A percentile compares a stretch with the other conserved stretches of the same genome.
phyloP scores from a whole-genome alignment of 2,329 filamentous ascomycete species.

The Aspergillus texensis region DNA sequence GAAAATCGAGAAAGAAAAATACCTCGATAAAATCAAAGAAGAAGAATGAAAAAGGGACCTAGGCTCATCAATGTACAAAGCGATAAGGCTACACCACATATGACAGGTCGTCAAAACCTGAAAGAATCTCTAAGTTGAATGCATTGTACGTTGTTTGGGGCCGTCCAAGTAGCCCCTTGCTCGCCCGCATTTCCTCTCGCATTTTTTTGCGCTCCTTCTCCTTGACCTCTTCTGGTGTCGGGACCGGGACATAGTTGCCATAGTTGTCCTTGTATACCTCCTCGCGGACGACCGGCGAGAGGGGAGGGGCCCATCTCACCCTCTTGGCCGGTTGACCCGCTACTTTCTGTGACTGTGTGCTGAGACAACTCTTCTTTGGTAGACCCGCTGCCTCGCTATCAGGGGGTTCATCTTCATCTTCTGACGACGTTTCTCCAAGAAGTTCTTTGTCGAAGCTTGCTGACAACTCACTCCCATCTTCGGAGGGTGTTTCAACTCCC shows the following conservation, averaged over 20 bases:
- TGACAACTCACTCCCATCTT: background rate
- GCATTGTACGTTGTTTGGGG: background rate
- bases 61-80: background rate
- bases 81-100: background rate
- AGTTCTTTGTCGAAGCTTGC: background rate
- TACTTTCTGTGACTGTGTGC: background rate
- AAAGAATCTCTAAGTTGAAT: background rate
- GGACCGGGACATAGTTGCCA: constrained; percentile 10
- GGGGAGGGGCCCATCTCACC: constrained; percentile 4
- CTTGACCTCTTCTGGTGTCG: background rate
- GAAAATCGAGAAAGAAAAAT: background rate
- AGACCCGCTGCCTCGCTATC: background rate
- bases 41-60: background rate
- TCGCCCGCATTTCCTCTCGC: background rate
- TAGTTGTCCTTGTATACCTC: constrained; percentile 10
- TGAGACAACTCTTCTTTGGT: background rate
- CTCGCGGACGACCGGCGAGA: constrained; percentile 5
- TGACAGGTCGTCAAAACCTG: background rate
- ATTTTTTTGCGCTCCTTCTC: background rate
- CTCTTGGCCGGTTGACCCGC: background rate
- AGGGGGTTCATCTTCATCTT: background rate
- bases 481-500: background rate
- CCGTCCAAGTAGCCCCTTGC: background rate
- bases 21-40: background rate
- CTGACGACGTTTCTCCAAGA: background rate